Base-by-base conservation (phyloP, 441 rosid genomes). In the Rhodomyrtus psidioides region DNA sequence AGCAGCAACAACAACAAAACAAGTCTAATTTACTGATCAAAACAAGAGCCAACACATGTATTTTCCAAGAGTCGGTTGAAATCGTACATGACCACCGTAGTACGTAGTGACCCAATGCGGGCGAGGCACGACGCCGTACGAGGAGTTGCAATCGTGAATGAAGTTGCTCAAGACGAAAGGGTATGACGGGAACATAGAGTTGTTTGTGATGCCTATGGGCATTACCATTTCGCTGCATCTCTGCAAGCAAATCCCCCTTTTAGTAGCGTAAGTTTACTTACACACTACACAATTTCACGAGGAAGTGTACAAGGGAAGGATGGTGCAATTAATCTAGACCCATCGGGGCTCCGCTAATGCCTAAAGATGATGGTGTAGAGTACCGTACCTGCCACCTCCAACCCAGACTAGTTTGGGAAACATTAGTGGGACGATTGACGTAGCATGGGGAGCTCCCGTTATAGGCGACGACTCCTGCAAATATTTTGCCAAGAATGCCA, bases 221-320 rank as follows among this genome's bases (percentile, higher is more conserved):
- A 90, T 75, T 46, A 85, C 88, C 39, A 91, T 9, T 44, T 91
- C 91, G 51, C 90, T 90, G 12, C 92, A 91, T 5, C 54, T 82
- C 90, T 90, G 30, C 54, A 30, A 57, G 65, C 49, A 65, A 7
- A 30, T 49, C n/a, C 1, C 10, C 24, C 34, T 16, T 28, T 62
- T 12, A 30, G 9, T 62, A 39, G 12, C 2, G 15, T 12, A 34
- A 34, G 79, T 70, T 70, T 21, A 12, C 49, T 9, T 53, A 13
- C 1, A 15, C 16, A 2, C n/a, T 27, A 14, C 27, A 0, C 28
- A 14, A 70, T 24, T 34, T 21, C 14, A 49, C 15, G 60, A 19
- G 26, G 60, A 12, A 27, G 12, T 3, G 44, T 70, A 27, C 24
- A 56, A 16, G 39, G 23, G 23, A 34, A 49, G 49, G 79, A 70